Percentiles rank a stretch among this genome's conserved stretches.
Conservation (phyloP, 257 asterid species). For the Solanum medicagineum region DNA sequence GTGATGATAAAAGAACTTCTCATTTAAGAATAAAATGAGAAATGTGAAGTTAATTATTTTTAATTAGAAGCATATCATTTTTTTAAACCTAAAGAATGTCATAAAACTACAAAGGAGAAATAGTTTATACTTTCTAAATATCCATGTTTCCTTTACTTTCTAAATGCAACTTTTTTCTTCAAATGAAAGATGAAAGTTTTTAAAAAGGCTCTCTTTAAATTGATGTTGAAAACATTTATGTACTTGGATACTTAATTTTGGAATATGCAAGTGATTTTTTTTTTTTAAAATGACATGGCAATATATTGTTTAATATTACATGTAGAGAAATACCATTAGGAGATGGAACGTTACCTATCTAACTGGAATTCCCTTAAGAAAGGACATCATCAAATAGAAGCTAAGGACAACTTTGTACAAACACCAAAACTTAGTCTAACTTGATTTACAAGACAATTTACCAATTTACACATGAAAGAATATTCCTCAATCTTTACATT, state of each 20-base stretch:
- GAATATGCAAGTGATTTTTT: not conserved
- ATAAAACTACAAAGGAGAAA: too few relatives aligned
- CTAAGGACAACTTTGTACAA: constrained; percentile 40
- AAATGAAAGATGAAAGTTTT: not conserved
- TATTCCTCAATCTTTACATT: constrained; percentile 17
- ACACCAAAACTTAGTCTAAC: constrained; percentile 29
- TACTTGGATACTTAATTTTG: too few relatives aligned
- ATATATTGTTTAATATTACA: not conserved
- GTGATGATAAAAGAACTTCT: not conserved
- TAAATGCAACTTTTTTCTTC: not conserved
- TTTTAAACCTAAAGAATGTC: too few relatives aligned
- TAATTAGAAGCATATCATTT: too few relatives aligned
- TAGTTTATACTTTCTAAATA: not conserved
- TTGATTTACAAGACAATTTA: constrained; percentile 77
- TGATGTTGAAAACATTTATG: not conserved
- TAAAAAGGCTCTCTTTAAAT: not conserved
- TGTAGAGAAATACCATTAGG: not conserved
- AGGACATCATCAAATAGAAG: constrained; percentile 29
- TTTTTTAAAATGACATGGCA: not conserved
- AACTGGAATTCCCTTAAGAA: constrained; percentile 6
- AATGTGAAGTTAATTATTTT: not conserved
- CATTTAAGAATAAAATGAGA: not conserved
- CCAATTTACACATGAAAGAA: constrained; percentile 15
- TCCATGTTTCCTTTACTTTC: not conserved
- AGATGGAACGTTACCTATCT: not conserved